phyloP scores from a whole-genome alignment of 2,329 filamentous ascomycete genomes.

The Diaporthe ilicicola region DNA sequence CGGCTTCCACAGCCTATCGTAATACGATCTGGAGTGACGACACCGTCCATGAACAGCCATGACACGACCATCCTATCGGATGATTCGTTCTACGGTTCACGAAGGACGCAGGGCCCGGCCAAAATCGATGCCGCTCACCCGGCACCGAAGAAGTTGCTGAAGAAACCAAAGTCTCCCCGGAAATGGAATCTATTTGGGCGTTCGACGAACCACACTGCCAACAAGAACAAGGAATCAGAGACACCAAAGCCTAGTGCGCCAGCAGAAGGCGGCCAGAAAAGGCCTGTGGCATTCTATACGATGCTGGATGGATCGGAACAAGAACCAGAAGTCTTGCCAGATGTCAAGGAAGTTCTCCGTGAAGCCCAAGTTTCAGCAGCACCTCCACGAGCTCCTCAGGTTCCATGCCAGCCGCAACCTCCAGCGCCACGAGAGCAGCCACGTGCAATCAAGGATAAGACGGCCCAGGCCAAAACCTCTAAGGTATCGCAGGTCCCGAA shows the following conservation, averaged over 20 bases:
- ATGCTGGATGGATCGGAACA: constrained; percentile 68
- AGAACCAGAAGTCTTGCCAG: constrained; percentile 49
- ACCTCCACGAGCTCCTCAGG: constrained; percentile 30
- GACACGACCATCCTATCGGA: constrained; percentile 67
- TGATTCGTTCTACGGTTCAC: constrained; percentile 58
- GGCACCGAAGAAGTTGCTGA: constrained; percentile 63
- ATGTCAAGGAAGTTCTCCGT: constrained; percentile 59
- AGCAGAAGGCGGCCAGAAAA: constrained; percentile 58
- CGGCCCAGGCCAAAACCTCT: not conserved
- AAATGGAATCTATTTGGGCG: constrained; percentile 73
- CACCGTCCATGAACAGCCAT: constrained; percentile 63
- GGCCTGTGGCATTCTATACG: constrained; percentile 66
- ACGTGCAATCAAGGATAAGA: not conserved
- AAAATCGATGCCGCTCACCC: constrained; percentile 39
- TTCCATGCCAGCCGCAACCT: not conserved
- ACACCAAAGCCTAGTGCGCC: constrained; percentile 54
- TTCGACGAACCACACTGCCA: constrained; percentile 54
- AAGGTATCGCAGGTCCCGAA: not conserved
- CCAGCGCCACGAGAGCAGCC: not conserved
- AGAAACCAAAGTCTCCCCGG: constrained; percentile 62
- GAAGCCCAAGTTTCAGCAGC: constrained; percentile 52
- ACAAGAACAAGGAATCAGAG: constrained; percentile 49
- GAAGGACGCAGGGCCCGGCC: constrained; percentile 46
- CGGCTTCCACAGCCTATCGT: constrained; percentile 63
- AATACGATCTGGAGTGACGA: constrained; percentile 47